Evolutionary conservation across 768 basidiomycete species (phyloP).

Genomic region (Termitomyces sp.): DNA sequence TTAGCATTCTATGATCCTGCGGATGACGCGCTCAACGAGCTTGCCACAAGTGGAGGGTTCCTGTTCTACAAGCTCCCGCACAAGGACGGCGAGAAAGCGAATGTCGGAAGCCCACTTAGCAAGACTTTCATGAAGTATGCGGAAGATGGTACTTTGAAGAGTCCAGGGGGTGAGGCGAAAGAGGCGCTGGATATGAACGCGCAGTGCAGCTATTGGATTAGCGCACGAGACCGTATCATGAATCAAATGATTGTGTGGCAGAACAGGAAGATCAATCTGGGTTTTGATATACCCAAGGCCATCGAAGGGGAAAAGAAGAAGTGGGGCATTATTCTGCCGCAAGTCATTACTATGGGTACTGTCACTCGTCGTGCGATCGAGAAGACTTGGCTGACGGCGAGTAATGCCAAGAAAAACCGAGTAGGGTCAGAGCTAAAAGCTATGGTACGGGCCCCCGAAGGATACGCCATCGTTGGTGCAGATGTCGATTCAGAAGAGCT

Average conservation of each 20-base stretch:
- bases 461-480: slow-evolving; percentile 93
- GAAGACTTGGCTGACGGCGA: slow-evolving; percentile 96
- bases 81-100: slow-evolving; percentile 90
- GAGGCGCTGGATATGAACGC: slow-evolving; percentile 90
- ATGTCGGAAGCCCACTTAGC: slow-evolving; percentile 89
- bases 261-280: slow-evolving; percentile 42
- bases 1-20: slow-evolving; percentile 58
- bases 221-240: slow-evolving; percentile 82
- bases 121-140: slow-evolving; percentile 89
- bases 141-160: slow-evolving; percentile 80
- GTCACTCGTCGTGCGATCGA: slow-evolving; percentile 97
- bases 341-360: slow-evolving; percentile 97
- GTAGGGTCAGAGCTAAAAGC: slow-evolving; percentile 98
- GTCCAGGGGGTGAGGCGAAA: slow-evolving; percentile 73
- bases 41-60: slow-evolving; percentile 41
- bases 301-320: slow-evolving; percentile 29
- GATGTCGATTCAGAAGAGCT: slow-evolving; percentile 99
- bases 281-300: slow-evolving; percentile 27
- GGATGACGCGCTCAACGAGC: slow-evolving; percentile 54
- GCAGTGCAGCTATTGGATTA: slow-evolving; percentile 97
- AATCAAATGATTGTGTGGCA: slow-evolving; percentile 95
- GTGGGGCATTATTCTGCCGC: slow-evolving; percentile 91
- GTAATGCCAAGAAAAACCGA: slow-evolving; percentile 95
- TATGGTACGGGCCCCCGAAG: slow-evolving; percentile 91
- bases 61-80: slow-evolving; percentile 92